Percentiles rank a stretch among this genome's conserved stretches.
These are phyloP conservation scores for Tulasnella sp. DNA, from an alignment of 768 basidiomycete genomes.

Conservation along the genomic window DNA sequence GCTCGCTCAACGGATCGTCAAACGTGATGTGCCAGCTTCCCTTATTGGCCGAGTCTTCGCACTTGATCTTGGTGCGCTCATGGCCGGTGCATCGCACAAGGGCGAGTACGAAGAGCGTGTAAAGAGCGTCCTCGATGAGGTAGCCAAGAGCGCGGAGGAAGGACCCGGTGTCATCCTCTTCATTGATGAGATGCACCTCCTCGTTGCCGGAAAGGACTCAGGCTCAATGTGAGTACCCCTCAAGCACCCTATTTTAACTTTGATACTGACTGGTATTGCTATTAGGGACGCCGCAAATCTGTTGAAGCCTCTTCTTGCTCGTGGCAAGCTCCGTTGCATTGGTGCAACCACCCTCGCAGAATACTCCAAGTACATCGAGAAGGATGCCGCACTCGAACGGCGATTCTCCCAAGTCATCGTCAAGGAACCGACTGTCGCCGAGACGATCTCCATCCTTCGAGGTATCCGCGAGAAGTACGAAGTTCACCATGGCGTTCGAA, in stretches of 20 bases:
- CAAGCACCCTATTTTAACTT: too few species aligned
- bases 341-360: constrained; percentile 90
- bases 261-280: too few species aligned
- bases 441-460: constrained; percentile 89
- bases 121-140: constrained; percentile 56
- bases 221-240: constrained; percentile 57
- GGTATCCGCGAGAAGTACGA: constrained; percentile 94
- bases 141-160: constrained; percentile 81
- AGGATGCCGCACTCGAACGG: constrained; percentile 84
- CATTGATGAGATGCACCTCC: constrained; percentile 90
- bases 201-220: constrained; percentile 67
- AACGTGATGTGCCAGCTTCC: constrained; percentile 80
- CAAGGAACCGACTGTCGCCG: constrained; percentile 83
- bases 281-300: constrained; percentile 53
- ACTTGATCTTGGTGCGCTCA: constrained; percentile 92
- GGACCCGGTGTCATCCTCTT: constrained; percentile 85
- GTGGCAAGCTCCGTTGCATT: constrained; percentile 70
- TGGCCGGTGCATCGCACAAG: constrained; percentile 92
- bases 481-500: constrained; percentile 90
- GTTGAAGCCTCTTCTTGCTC: constrained; percentile 88
- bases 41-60: constrained; percentile 73
- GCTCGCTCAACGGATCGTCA: constrained; percentile 90
- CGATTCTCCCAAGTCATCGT: constrained; percentile 91
- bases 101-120: constrained; percentile 83
- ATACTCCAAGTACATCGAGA: constrained; percentile 90